phyloP scores from a whole-genome alignment of 2,329 filamentous ascomycete species.

The Diaporthe batatas region DNA sequence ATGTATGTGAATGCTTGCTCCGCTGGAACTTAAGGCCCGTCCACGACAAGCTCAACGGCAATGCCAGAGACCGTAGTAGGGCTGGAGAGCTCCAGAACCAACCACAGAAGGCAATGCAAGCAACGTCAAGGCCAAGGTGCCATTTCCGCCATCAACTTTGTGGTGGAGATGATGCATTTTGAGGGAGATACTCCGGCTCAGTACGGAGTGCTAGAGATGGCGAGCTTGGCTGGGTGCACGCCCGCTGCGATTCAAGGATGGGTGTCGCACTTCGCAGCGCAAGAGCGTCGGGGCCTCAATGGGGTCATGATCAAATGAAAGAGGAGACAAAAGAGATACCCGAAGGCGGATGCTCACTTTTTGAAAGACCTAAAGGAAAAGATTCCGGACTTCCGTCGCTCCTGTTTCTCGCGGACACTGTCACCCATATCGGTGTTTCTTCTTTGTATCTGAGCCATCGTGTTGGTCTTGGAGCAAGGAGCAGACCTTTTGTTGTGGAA shows the following conservation, averaged over 20 bases:
- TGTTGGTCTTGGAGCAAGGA: not conserved
- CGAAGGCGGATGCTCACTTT: constrained; percentile 36
- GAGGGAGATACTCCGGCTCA: not conserved
- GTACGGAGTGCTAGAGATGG: not conserved
- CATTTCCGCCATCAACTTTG: not conserved
- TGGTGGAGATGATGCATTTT: not conserved
- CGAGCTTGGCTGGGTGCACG: not conserved
- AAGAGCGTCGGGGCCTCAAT: not conserved
- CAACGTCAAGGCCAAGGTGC: not conserved
- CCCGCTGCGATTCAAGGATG: not conserved
- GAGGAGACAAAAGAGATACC: not conserved
- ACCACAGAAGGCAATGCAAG: not conserved
- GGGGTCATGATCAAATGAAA: not conserved
- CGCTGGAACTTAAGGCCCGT: not conserved
- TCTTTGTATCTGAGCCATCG: constrained; percentile 40
- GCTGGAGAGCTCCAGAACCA: not conserved
- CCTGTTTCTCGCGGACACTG: constrained; percentile 29
- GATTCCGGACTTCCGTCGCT: constrained; percentile 41
- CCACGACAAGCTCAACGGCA: not conserved
- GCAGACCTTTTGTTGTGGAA: no score
- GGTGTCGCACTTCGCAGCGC: not conserved
- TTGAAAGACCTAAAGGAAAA: constrained; percentile 42
- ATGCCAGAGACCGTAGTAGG: not conserved
- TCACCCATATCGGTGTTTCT: constrained; percentile 37
- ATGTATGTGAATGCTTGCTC: constrained; percentile 41